phyloP scores from a whole-genome alignment of 2,329 filamentous ascomycete genomes.

The Phyllosticta citriasiana region DNA sequence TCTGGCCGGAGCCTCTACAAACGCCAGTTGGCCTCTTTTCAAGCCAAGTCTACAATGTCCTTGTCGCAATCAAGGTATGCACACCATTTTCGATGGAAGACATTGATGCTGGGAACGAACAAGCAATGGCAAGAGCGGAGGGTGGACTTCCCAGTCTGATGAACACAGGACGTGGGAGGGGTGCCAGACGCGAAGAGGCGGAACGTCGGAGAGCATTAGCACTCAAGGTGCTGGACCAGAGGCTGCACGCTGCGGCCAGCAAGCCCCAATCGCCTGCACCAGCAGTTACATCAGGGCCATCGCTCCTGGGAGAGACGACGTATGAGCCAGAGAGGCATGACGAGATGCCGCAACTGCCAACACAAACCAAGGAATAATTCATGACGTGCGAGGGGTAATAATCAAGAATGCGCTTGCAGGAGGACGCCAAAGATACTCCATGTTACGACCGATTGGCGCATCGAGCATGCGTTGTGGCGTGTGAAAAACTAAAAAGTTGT shows the following conservation, averaged over 20 bases:
- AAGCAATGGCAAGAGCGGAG: constrained; percentile 56
- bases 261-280: constrained; percentile 27
- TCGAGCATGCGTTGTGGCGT: not conserved
- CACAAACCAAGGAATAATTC: not conserved
- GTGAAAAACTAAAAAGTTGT: not conserved
- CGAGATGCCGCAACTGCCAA: constrained; percentile 10
- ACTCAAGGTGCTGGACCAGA: constrained; percentile 82
- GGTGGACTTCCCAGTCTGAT: constrained; percentile 51
- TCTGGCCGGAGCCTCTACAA: constrained; percentile 81
- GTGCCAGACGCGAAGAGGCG: constrained; percentile 74
- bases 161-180: constrained; percentile 36
- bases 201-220: constrained; percentile 83
- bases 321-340: constrained; percentile 32
- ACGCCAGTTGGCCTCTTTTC: constrained; percentile 65
- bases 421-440: not conserved
- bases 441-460: not conserved
- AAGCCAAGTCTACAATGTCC: constrained; percentile 60
- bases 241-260: constrained; percentile 71
- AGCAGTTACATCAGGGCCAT: constrained; percentile 28
- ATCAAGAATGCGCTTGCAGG: not conserved
- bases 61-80: constrained; percentile 69
- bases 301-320: constrained; percentile 31
- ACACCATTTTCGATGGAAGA: constrained; percentile 78
- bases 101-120: constrained; percentile 61
- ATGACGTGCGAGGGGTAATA: not conserved